Evolutionary conservation across 805 yeast genomes (phyloP), one percentile per base, ranked within the genome.

Genomic region (Starmerella etchellsii): DNA sequence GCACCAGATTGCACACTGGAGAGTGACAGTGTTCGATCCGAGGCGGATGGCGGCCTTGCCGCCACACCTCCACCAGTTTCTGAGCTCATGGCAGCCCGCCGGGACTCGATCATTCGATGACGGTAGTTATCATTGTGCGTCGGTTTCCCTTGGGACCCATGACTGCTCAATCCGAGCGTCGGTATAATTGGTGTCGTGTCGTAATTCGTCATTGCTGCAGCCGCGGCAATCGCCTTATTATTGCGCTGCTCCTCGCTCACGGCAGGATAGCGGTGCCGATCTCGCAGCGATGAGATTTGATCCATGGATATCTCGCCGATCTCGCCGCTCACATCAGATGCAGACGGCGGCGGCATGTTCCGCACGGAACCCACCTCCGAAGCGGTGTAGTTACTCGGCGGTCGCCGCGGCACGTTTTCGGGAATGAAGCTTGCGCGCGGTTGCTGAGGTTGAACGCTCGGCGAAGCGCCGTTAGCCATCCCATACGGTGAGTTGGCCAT

Each of bases 111-210:
- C 50, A 53, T 48, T 15, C 52, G 46, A 30, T 52, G 56, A 20
- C 57, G 51, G 47, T 56, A 51, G 29, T 37, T 35, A 27, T 32
- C 36, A 30, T 31, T 36, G 16, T 37, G 29, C 22, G 26, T 40
- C 5, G 52, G 39, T n/a, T n/a, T n/a, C n/a, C n/a, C n/a, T n/a
- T n/a, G n/a, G n/a, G n/a, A n/a, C n/a, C n/a, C n/a, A n/a, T n/a
- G n/a, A n/a, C n/a, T n/a, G 10, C 10, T 23, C 10, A 8, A 8
- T 18, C 52, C 51, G 18, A 60, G 38, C 39, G 52, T 55, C 24
- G 64, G 64, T 34, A 60, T 58, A 29, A 60, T 47, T 18, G 64
- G 64, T 22, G 64, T 54, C 7, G 64, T 53, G 44, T 60, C 64
- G 41, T 48, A 54, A 28, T 42, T 43, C 18, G 59, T 53, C 59